Evolutionary conservation across 1,284 basidiomycete genomes (phyloP).

Genomic region (Irpex sp.): DNA sequence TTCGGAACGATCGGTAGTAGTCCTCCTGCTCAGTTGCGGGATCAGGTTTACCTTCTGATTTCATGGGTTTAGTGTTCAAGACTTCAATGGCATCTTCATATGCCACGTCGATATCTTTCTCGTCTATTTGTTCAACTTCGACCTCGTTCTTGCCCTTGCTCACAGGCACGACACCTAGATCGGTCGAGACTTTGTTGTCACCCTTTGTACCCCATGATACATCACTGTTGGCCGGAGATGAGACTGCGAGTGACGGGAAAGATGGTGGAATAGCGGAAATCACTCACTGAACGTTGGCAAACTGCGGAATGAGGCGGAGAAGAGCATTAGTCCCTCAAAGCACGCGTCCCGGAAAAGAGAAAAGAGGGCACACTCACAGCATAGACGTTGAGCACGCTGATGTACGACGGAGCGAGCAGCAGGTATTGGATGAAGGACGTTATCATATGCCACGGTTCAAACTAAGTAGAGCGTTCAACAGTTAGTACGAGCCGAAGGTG

Average conservation of each 20-base stretch:
- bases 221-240: constrained; percentile 36
- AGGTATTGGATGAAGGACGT: constrained; percentile 95
- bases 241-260: constrained; percentile 1
- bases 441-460: constrained; percentile 91
- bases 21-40: constrained; percentile 79
- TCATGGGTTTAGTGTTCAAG: constrained; percentile 71
- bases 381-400: constrained; percentile 87
- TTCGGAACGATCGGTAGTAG: constrained; percentile 85
- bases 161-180: constrained; percentile 72
- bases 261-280: constrained; percentile 4
- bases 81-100: constrained; percentile 85
- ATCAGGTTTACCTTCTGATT: constrained; percentile 61
- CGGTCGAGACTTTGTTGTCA: constrained; percentile 82
- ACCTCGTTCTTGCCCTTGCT: constrained; percentile 55
- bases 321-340: constrained; percentile 6
- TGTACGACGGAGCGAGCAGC: constrained; percentile 90
- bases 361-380: constrained; percentile 38
- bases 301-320: constrained; percentile 36
- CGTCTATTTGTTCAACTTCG: constrained; percentile 80
- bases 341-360: background rate
- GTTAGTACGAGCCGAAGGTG: background rate
- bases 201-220: constrained; percentile 92
- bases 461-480: constrained; percentile 34
- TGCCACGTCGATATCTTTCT: constrained; percentile 83
- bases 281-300: constrained; percentile 78